Conservation (phyloP, 371 early-diverging fungal genomes). For the Capniomyces stellatus region DNA sequence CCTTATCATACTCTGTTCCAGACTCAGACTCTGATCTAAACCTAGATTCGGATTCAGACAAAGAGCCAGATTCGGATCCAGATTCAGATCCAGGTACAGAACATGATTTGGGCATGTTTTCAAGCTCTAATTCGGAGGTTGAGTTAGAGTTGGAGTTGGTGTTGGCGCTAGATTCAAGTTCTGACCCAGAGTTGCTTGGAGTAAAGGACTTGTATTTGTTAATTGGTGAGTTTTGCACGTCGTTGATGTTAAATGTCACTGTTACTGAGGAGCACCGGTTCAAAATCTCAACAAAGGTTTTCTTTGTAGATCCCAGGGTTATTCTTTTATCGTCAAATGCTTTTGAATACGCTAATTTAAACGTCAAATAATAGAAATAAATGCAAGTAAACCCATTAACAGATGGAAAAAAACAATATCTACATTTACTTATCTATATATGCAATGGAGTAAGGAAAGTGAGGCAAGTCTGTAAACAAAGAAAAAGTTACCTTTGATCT, state of each 20-base stretch:
- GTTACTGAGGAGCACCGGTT: not conserved
- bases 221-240: not conserved
- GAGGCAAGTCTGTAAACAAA: too few species aligned
- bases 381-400: not conserved
- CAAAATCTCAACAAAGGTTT: not conserved
- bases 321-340: not conserved
- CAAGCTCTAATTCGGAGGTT: not conserved
- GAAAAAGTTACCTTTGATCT: constrained; percentile 31
- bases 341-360: not conserved
- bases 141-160: not conserved
- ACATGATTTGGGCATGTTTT: too few species aligned
- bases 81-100: too few species aligned
- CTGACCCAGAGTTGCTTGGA: not conserved
- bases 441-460: too few species aligned
- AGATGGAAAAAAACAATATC: not conserved
- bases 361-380: not conserved
- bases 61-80: too few species aligned
- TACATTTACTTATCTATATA: too few species aligned
- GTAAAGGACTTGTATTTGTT: not conserved
- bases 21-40: too few species aligned
- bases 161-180: not conserved
- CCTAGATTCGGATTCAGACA: too few species aligned
- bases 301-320: not conserved
- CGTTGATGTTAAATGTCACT: not conserved
- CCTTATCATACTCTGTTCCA: too few species aligned